phyloP scores from a whole-genome alignment of 306 rosid species.

The Sechiopsis laciniata region DNA sequence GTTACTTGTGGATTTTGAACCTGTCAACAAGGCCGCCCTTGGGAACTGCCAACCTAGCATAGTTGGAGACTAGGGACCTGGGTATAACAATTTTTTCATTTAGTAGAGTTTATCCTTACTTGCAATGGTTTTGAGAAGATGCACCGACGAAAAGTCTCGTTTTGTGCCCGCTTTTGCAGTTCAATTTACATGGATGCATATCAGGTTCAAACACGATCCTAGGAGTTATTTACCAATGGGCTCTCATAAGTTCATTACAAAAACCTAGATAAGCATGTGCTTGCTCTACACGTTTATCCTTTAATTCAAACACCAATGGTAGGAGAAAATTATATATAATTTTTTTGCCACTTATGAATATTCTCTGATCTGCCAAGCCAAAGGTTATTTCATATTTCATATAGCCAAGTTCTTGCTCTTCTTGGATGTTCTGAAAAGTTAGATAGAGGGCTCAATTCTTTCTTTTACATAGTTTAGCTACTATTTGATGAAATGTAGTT shows the following conservation, averaged over 20 bases:
- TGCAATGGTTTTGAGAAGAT: not conserved
- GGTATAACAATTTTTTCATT: not conserved
- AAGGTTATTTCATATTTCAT: conserved; percentile 4
- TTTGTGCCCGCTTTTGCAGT: not conserved
- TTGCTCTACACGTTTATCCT: not conserved
- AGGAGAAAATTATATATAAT: not conserved
- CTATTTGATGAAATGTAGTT: not conserved
- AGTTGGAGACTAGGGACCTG: not conserved
- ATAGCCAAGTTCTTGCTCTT: not conserved
- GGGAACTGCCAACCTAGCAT: too few relatives aligned
- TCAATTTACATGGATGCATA: not conserved
- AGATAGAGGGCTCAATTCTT: not conserved
- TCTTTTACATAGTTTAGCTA: not conserved
- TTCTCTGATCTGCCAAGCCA: not conserved
- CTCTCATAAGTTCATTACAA: not conserved
- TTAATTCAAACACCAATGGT: not conserved
- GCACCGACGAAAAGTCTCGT: not conserved
- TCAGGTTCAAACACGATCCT: not conserved
- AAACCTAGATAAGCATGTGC: not conserved
- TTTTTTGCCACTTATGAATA: not conserved
- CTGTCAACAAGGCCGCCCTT: too few relatives aligned
- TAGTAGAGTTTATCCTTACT: not conserved
- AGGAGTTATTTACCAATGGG: not conserved
- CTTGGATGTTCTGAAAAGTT: not conserved
- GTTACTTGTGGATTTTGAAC: too few relatives aligned